These are phyloP conservation scores for Quercus phellos DNA, from an alignment of 331 rosid genomes.

Conservation along the genomic window DNA sequence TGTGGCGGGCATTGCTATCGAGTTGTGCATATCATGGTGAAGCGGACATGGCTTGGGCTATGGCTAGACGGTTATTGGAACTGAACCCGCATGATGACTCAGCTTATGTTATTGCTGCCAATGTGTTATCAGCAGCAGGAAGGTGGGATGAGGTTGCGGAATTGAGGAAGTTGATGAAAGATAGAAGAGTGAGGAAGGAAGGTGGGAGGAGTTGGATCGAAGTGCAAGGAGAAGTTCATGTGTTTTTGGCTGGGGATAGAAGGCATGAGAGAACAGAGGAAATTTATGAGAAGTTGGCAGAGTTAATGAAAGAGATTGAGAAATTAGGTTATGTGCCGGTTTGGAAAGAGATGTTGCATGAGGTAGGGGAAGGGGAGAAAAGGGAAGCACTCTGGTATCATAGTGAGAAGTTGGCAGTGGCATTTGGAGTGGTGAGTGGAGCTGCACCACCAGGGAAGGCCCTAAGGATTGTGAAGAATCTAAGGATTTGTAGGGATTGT, in stretches of 20 bases:
- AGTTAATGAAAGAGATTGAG: conserved; percentile 57
- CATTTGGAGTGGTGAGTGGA: conserved; percentile 68
- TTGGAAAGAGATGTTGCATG: conserved; percentile 65
- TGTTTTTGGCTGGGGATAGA: conserved; percentile 75
- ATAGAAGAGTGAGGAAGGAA: conserved; percentile 61
- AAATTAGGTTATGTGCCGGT: conserved; percentile 70
- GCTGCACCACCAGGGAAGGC: conserved; percentile 61
- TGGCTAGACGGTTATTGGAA: conserved; percentile 66
- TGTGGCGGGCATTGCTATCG: conserved; percentile 82
- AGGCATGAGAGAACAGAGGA: conserved; percentile 57
- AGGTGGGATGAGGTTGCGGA: conserved; percentile 87
- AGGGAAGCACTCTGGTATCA: conserved; percentile 76
- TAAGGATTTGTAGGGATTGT: conserved; percentile 86
- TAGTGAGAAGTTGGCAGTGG: conserved; percentile 84
- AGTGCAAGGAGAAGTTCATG: conserved; percentile 65
- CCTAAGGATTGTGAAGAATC: conserved; percentile 72
- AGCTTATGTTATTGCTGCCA: conserved; percentile 67
- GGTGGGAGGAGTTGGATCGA: conserved; percentile 94
- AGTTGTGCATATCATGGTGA: conserved; percentile 61
- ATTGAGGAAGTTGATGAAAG: conserved; percentile 73
- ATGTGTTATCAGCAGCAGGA: conserved; percentile 54
- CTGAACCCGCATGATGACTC: conserved; percentile 64
- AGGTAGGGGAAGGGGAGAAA: conserved; percentile 59
- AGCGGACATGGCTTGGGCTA: conserved; percentile 51
- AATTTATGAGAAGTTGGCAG: conserved; percentile 52